phyloP scores from a whole-genome alignment of 176 grass and related monocot species.

The Oryza nivara region DNA sequence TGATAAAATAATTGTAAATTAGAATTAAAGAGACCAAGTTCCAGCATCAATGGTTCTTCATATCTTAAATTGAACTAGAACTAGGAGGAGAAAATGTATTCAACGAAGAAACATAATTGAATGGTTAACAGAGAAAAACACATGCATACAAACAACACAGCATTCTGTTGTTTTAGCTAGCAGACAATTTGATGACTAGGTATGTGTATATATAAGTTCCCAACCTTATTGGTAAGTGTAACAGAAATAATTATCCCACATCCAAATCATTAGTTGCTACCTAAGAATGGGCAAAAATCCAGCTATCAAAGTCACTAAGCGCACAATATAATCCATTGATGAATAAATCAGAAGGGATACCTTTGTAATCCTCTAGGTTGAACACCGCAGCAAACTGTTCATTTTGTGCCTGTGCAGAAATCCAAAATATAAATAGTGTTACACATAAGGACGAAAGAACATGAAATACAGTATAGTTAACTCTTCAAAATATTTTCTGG shows the following conservation, averaged over 20 bases:
- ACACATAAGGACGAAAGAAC: constrained; percentile 29
- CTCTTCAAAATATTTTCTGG: constrained; percentile 15
- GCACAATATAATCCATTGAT: background rate
- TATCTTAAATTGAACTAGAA: background rate
- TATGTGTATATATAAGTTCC: background rate
- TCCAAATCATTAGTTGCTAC: constrained; percentile 3
- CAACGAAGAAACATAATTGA: constrained; percentile 20
- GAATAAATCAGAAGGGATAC: constrained; percentile 40
- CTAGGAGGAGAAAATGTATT: constrained; percentile 17
- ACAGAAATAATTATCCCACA: constrained; percentile 12
- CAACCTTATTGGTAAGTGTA: background rate
- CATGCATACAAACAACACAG: background rate
- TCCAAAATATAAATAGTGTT: constrained; percentile 24
- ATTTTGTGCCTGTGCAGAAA: constrained; percentile 78
- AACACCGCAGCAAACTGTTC: constrained; percentile 85
- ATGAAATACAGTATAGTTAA: constrained; percentile 14
- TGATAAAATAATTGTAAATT: constrained; percentile 1
- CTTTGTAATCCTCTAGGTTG: constrained; percentile 95
- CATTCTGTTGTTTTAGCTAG: constrained; percentile 18
- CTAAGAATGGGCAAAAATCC: constrained; percentile 22
- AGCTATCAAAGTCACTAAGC: constrained; percentile 1
- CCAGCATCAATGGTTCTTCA: background rate
- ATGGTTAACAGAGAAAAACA: constrained; percentile 25
- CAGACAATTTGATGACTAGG: constrained; percentile 32
- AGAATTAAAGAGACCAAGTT: constrained; percentile 10